phyloP scores from a whole-genome alignment of 2,329 filamentous ascomycete genomes.

The Fusarium metavorans region DNA sequence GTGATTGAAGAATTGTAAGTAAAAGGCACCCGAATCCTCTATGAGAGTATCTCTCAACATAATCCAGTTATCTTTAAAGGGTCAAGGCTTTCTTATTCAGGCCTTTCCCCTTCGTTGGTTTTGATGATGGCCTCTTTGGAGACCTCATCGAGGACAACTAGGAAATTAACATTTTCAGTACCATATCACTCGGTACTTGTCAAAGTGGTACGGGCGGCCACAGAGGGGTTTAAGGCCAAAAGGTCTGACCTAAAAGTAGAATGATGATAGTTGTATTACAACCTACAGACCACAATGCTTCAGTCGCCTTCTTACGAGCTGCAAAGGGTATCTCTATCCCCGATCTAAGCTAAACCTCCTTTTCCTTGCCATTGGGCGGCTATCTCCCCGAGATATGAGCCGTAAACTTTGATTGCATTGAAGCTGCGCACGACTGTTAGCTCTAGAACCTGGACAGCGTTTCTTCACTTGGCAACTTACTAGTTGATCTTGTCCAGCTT shows the following conservation, averaged over 20 bases:
- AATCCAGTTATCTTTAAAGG: background rate
- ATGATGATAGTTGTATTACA: background rate
- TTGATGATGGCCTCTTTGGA: no score
- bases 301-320: no score
- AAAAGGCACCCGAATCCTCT: background rate
- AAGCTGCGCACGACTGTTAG: background rate
- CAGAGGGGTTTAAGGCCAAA: background rate
- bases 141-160: no score
- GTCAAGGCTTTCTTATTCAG: background rate
- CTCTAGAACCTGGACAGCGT: fast-evolving
- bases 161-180: no score
- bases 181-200: no score
- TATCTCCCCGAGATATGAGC: background rate
- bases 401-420: background rate
- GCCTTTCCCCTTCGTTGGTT: no score
- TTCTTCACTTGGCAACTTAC: background rate
- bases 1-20: background rate
- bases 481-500: background rate
- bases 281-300: background rate
- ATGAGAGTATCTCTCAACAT: background rate
- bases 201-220: no score
- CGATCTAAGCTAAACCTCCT: background rate
- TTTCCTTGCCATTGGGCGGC: background rate
- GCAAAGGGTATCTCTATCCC: background rate
- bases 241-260: background rate